phyloP scores from a whole-genome alignment of 1,284 basidiomycete species.

The Apiotrichum sp. region DNA sequence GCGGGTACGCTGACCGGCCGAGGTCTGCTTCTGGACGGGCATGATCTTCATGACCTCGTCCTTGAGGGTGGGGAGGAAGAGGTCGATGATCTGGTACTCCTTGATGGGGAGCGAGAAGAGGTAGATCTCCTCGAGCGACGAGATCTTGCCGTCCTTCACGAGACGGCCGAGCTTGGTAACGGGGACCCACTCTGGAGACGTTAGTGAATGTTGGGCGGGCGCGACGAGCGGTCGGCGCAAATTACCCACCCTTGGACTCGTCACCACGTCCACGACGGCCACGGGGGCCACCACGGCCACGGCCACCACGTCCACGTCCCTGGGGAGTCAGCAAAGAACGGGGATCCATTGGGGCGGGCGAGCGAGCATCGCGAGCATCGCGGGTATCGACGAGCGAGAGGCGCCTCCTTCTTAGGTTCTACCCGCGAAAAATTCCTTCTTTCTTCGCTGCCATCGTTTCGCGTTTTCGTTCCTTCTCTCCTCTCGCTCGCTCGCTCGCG shows the following conservation, averaged over 20 bases:
- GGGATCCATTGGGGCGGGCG: too few relatives aligned
- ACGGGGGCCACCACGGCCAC: constrained; percentile 80
- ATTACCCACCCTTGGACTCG: constrained; percentile 35
- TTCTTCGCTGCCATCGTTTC: too few relatives aligned
- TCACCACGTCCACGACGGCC: constrained; percentile 88
- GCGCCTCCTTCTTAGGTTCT: too few relatives aligned
- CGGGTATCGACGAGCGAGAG: too few relatives aligned
- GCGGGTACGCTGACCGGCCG: constrained; percentile 97
- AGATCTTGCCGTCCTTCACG: constrained; percentile 99
- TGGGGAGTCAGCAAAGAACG: neutral
- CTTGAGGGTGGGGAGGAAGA: constrained; percentile 95
- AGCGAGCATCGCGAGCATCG: too few relatives aligned
- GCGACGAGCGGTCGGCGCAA: neutral
- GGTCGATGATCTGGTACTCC: constrained; percentile 97
- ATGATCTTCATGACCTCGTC: constrained; percentile 99
- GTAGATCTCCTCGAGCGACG: constrained; percentile 99
- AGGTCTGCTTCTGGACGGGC: constrained; percentile 99
- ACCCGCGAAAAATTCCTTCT: too few relatives aligned
- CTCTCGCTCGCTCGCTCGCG: neutral
- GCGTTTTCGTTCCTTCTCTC: too few relatives aligned
- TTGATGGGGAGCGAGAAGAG: constrained; percentile 99
- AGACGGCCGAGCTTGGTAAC: constrained; percentile 99
- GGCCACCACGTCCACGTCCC: constrained; percentile 64
- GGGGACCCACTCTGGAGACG: constrained; percentile 62
- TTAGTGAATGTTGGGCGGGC: neutral